These are phyloP conservation scores for Myxozyma mucilagina DNA, from an alignment of 805 yeast genomes.

Conservation along the genomic window DNA sequence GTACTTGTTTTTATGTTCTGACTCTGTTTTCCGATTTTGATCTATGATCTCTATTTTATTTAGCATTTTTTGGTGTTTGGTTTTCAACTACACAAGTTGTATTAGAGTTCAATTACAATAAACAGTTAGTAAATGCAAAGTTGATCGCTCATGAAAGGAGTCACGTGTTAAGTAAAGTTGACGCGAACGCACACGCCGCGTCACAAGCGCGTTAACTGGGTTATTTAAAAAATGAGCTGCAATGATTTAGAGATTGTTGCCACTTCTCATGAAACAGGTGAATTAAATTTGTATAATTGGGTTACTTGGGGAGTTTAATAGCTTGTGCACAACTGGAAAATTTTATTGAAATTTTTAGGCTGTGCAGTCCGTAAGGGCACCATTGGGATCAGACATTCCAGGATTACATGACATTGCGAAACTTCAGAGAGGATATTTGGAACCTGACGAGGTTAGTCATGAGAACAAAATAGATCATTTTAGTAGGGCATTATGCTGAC, in stretches of 20 bases:
- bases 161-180: background rate
- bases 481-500: background rate
- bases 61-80: background rate
- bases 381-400: conserved; percentile 1
- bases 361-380: background rate
- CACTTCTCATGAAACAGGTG: too few relatives aligned
- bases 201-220: background rate
- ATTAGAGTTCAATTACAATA: background rate
- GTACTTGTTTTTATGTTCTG: background rate
- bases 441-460: background rate
- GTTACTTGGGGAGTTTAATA: too few relatives aligned
- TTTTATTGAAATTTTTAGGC: too few relatives aligned
- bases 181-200: background rate
- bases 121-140: background rate
- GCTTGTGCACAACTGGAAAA: too few relatives aligned
- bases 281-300: too few relatives aligned
- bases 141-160: background rate
- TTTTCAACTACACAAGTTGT: background rate
- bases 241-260: background rate
- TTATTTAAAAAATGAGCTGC: background rate
- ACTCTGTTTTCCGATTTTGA: background rate
- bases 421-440: background rate
- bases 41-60: background rate
- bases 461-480: background rate
- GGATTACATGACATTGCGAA: conserved; percentile 1